phyloP scores from a whole-genome alignment of 2,329 filamentous ascomycete genomes.

The Aspergillus arachidicola region DNA sequence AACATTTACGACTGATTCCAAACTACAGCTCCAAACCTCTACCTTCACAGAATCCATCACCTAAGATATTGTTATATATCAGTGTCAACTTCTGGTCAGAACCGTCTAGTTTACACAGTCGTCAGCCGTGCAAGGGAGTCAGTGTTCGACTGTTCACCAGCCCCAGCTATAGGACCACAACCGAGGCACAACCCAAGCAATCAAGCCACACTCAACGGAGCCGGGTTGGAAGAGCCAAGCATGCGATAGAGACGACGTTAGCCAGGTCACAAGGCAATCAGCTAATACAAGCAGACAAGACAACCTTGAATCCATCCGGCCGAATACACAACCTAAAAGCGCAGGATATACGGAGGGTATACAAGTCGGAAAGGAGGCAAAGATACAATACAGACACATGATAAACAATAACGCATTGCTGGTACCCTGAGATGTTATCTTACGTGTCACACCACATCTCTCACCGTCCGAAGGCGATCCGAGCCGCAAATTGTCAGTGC shows the following conservation, averaged over 20 bases:
- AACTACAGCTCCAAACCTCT: background rate
- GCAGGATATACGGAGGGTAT: background rate
- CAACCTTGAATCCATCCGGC: background rate
- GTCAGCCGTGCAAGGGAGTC: background rate
- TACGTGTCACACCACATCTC: constrained; percentile 6
- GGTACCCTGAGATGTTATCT: background rate
- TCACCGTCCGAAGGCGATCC: constrained; percentile 4
- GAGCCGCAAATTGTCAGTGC: constrained; percentile 6
- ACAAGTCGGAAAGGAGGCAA: background rate
- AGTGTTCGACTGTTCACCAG: background rate
- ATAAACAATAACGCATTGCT: background rate
- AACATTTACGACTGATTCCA: background rate
- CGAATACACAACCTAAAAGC: background rate
- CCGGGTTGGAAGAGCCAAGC: background rate
- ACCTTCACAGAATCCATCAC: background rate
- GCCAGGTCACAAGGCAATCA: background rate
- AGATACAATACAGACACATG: background rate
- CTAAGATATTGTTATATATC: background rate
- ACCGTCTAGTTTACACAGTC: background rate
- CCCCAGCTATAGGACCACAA: background rate
- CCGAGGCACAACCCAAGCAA: background rate
- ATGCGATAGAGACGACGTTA: background rate
- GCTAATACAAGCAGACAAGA: background rate
- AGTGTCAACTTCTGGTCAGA: background rate
- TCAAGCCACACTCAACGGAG: background rate